Conservation (phyloP, 805 yeast species). For the Maudiozyma bulderi region DNA sequence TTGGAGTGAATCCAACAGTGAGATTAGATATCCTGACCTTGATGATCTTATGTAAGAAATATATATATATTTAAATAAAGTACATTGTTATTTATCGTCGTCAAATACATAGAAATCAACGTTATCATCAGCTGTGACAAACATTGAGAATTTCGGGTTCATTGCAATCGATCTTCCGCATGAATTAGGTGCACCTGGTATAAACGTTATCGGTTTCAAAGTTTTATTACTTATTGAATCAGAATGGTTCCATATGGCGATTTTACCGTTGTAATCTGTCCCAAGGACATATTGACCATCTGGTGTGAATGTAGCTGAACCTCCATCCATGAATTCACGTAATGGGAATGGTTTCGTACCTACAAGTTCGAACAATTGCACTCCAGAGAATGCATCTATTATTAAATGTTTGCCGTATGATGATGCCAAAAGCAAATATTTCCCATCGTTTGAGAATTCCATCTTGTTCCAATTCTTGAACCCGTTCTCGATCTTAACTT, state of each 20-base stretch:
- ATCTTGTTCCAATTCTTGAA: constrained; percentile 48
- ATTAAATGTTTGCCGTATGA: constrained; percentile 50
- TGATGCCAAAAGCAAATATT: constrained; percentile 47
- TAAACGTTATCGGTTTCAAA: constrained; percentile 21
- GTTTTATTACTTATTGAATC: constrained; percentile 23
- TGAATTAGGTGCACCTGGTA: constrained; percentile 26
- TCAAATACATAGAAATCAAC: constrained; percentile 29
- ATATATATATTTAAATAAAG: background rate
- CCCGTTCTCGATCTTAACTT: constrained; percentile 31
- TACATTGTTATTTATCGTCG: constrained; percentile 5
- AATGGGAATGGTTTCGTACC: constrained; percentile 42
- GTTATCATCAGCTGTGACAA: constrained; percentile 31
- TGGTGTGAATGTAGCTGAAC: constrained; percentile 52
- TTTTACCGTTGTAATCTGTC: constrained; percentile 47
- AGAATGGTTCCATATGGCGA: constrained; percentile 44
- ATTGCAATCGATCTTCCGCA: constrained; percentile 34
- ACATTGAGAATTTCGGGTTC: constrained; percentile 34
- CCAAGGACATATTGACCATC: constrained; percentile 56
- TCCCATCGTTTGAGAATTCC: constrained; percentile 75
- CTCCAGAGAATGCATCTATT: constrained; percentile 62
- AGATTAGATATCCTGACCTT: constrained; percentile 57
- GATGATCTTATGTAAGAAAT: constrained; percentile 24
- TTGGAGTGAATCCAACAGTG: constrained; percentile 60
- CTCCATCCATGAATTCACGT: constrained; percentile 39
- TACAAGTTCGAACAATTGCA: constrained; percentile 34